Evolutionary conservation across 192 early-diverging fungal species (phyloP), one percentile per base, ranked within the genome.

Genomic region (Phlyctochytrium bullatum): DNA sequence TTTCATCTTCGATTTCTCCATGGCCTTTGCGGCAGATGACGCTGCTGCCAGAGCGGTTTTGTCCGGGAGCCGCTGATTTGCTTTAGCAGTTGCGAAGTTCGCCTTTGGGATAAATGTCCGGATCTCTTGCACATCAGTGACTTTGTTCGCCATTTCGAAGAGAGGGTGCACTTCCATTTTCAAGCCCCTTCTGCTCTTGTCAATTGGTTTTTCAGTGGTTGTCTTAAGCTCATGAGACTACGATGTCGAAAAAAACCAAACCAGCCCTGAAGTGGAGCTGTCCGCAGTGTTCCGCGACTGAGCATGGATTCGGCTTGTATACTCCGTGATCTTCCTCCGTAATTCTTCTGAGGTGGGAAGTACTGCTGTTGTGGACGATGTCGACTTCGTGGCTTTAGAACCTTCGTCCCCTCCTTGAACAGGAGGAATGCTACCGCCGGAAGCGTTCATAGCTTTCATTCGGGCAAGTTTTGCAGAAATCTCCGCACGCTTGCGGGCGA

Each of bases 61-160:
- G 14, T 32, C 52, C 16, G 61, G 20, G 17, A 84, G 75, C 14
- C 84, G 85, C 78, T 91, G 88, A 72, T 88, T 92, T 25, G 89
- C 91, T 72, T 90, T 85, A 32, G 80, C 66, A 12, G 83, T 81
- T 4, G 83, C 85, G 59, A 83, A 83, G 59, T 82, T 82, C 29
- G 79, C 73, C 51, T 88, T 88, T 27, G 86, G 80, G 29, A 86
- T 78, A 67, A 83, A 70, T 14, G 87, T 68, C 66, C 80, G 34
- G 6, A 80, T 82, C 14, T 83, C 79, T 56, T 77, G 78, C 27
- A 66, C 69, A 61, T 84, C 81, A 29, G 80, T 66, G 23, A 80
- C 70, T 28, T 64, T 52, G 27, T 67, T 68, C 23, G 62, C 29
- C 20, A 62, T 65, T 24, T 75, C 77, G 51, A 78, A 63, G 2